Evolutionary conservation across 305 asterid genomes (phyloP).

Genomic region (Fraxinus latifolia): DNA sequence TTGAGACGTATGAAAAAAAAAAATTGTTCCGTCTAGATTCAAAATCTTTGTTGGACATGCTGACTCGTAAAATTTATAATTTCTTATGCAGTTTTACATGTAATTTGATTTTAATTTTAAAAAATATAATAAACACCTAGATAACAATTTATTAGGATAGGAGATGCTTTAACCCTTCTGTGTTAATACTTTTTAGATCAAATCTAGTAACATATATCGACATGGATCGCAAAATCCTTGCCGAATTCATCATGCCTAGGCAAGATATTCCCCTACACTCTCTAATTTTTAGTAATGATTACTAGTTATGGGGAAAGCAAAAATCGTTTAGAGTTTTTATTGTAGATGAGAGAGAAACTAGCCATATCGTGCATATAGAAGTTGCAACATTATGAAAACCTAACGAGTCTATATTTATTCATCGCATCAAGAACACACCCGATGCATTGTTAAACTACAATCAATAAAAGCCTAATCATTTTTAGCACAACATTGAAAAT

Average conservation of each 20-base stretch:
- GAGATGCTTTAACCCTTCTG: too few species aligned
- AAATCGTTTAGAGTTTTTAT: too few species aligned
- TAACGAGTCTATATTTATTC: neutral
- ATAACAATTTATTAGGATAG: too few species aligned
- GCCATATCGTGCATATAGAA: neutral
- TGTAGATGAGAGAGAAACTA: neutral
- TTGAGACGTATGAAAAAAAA: too few species aligned
- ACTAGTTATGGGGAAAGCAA: neutral
- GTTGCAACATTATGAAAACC: neutral
- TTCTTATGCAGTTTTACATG: too few species aligned
- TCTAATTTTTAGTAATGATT: neutral
- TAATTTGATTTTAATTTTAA: too few species aligned
- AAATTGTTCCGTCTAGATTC: too few species aligned
- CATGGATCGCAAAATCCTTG: neutral
- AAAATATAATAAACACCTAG: too few species aligned
- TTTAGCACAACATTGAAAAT: neutral
- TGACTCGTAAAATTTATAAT: too few species aligned
- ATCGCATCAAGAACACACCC: neutral
- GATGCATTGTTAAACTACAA: neutral
- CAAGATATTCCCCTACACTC: neutral
- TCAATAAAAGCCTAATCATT: neutral
- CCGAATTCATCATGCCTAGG: neutral
- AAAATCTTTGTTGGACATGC: too few species aligned
- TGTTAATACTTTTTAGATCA: neutral
- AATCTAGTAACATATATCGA: neutral